Evolutionary conservation across 257 asterid genomes (phyloP).

Genomic region (Linderniella brevidens): DNA sequence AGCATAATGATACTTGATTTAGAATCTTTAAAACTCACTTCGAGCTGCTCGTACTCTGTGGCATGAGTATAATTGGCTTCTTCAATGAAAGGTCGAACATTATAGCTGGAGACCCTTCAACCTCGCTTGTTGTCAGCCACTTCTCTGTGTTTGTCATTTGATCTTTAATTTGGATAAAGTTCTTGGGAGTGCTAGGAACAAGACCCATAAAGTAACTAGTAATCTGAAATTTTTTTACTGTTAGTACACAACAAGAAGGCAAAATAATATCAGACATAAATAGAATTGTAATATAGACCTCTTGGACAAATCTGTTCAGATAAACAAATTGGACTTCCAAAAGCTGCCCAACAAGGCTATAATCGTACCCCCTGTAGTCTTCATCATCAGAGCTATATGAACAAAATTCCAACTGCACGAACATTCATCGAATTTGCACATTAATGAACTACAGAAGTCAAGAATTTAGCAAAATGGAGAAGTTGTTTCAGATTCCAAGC

Average conservation of each 20-base stretch:
- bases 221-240: conserved; percentile 25
- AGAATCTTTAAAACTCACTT: conserved; percentile 45
- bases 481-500: no score
- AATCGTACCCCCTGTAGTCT: conserved; percentile 85
- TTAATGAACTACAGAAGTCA: no score
- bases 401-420: conserved; percentile 62
- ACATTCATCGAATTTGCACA: neutral
- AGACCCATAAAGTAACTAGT: conserved; percentile 91
- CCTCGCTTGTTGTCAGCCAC: conserved; percentile 61
- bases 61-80: conserved; percentile 91
- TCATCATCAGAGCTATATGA: conserved; percentile 79
- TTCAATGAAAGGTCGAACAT: conserved; percentile 78
- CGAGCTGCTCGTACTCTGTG: conserved; percentile 63
- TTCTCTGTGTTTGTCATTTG: conserved; percentile 68
- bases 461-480: no score
- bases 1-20: conserved; percentile 1
- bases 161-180: conserved; percentile 60
- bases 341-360: conserved; percentile 80
- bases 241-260: neutral
- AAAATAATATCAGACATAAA: no score
- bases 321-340: conserved; percentile 85
- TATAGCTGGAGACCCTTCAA: conserved; percentile 92
- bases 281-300: conserved; percentile 23
- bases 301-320: conserved; percentile 91
- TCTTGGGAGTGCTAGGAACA: conserved; percentile 58